These are phyloP conservation scores for Pistacia vera DNA, from an alignment of 345 rosid species.

Conservation along the genomic window DNA sequence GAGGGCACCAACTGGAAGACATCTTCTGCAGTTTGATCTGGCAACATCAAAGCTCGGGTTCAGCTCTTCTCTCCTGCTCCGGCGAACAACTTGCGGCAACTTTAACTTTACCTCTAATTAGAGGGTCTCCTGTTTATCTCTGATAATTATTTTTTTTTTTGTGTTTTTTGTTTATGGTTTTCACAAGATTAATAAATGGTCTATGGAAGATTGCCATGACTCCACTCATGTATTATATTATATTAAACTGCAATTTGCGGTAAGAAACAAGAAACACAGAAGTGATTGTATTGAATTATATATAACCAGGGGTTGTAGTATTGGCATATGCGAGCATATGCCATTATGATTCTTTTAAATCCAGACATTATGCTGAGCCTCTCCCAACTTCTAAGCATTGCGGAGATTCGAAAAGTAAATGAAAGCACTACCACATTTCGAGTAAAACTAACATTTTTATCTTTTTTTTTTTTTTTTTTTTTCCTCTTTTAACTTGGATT, in stretches of 20 bases:
- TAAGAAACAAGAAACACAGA: not conserved
- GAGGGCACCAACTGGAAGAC: slow-evolving; percentile 45
- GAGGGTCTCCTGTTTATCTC: not conserved
- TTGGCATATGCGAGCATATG: no score
- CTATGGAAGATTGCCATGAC: not conserved
- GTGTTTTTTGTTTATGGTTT: not conserved
- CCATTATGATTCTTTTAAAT: no score
- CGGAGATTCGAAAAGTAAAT: no score
- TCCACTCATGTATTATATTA: not conserved
- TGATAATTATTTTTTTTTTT: not conserved
- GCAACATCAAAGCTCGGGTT: slow-evolving; percentile 40
- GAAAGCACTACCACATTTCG: no score
- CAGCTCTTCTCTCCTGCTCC: slow-evolving; percentile 33
- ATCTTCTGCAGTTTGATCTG: slow-evolving; percentile 42
- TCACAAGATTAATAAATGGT: not conserved
- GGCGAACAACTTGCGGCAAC: slow-evolving; percentile 29
- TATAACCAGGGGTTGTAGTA: no score
- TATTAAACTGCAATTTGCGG: not conserved
- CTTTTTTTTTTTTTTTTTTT: no score
- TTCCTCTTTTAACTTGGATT: no score
- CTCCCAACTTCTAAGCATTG: no score
- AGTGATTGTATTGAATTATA: no score
- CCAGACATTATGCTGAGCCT: no score
- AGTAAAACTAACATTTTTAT: no score
- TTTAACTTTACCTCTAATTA: slow-evolving; percentile 26